These are phyloP conservation scores for Butyriboletus loyo DNA, from an alignment of 768 basidiomycete species.

Conservation along the genomic window DNA sequence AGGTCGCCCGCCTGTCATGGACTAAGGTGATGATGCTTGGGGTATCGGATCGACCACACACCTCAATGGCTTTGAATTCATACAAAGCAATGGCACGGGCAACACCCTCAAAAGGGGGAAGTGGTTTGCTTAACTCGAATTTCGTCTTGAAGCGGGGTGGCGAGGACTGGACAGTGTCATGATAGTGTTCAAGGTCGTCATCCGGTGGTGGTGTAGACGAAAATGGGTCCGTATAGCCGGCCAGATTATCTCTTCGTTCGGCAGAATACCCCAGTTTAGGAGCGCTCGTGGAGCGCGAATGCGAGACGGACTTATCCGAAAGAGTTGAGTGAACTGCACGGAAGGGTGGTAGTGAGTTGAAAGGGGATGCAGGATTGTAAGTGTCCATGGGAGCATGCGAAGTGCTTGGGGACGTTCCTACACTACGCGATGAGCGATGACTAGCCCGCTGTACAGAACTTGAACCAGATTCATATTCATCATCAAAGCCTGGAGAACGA, in stretches of 20 bases:
- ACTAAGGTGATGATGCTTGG: slow-evolving; percentile 3
- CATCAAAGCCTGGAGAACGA: slow-evolving; percentile 34
- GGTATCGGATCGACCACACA: slow-evolving; percentile 26
- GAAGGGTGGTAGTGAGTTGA: slow-evolving; percentile 36
- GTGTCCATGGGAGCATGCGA: slow-evolving; percentile 20
- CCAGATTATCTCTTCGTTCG: not conserved
- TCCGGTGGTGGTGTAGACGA: slow-evolving; percentile 21
- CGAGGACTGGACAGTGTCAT: slow-evolving; percentile 9
- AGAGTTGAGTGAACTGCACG: slow-evolving; percentile 30
- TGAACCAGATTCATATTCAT: slow-evolving; percentile 46
- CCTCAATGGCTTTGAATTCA: slow-evolving; percentile 72
- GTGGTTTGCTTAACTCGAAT: slow-evolving; percentile 46
- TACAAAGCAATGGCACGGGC: slow-evolving; percentile 73
- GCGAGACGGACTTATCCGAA: slow-evolving; percentile 28
- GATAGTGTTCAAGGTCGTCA: slow-evolving; percentile 14
- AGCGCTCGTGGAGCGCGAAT: slow-evolving; percentile 36
- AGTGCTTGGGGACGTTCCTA: slow-evolving; percentile 6
- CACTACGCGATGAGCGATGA: slow-evolving; percentile 20
- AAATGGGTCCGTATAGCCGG: slow-evolving; percentile 29
- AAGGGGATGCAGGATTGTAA: slow-evolving; percentile 35
- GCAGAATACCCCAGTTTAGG: slow-evolving; percentile 22
- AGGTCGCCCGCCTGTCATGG: slow-evolving; percentile 64
- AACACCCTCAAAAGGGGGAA: slow-evolving; percentile 56
- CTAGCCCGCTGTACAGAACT: slow-evolving; percentile 28
- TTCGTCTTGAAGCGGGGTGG: slow-evolving; percentile 44